Percentiles rank a stretch among this genome's conserved stretches.
These are phyloP conservation scores for Purpureocillium lavendulum DNA, from an alignment of 2,329 filamentous ascomycete species.

Conservation along the genomic window DNA sequence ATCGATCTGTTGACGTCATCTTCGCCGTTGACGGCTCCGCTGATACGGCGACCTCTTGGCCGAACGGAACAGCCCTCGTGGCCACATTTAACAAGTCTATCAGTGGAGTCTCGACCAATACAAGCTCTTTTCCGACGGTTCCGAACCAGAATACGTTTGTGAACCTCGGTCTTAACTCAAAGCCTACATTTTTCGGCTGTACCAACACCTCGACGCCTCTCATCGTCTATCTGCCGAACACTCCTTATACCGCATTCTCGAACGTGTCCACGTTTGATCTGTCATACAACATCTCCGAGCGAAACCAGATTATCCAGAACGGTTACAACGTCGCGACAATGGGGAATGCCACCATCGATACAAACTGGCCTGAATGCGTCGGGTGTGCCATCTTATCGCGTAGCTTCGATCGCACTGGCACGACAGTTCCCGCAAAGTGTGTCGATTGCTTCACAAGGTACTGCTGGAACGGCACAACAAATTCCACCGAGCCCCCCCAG, in stretches of 20 bases:
- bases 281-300: constrained; percentile 51
- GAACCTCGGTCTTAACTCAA: constrained; percentile 64
- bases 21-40: constrained; percentile 74
- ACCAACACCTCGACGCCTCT: constrained; percentile 46
- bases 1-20: constrained; percentile 68
- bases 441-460: constrained; percentile 65
- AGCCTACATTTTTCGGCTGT: constrained; percentile 77
- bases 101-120: constrained; percentile 42
- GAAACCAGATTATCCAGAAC: constrained; percentile 70
- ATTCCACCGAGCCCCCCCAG: constrained; percentile 1
- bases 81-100: constrained; percentile 58
- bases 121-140: constrained; percentile 59
- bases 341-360: constrained; percentile 65
- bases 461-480: constrained; percentile 72
- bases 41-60: constrained; percentile 62
- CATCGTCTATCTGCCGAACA: constrained; percentile 76
- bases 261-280: constrained; percentile 69
- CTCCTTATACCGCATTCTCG: constrained; percentile 61
- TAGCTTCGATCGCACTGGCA: constrained; percentile 58
- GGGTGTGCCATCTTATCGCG: constrained; percentile 72
- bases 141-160: constrained; percentile 72
- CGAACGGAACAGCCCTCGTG: constrained; percentile 67
- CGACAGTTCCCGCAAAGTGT: constrained; percentile 58
- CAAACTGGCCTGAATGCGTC: constrained; percentile 67
- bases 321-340: constrained; percentile 71